Evolutionary conservation across 2,329 filamentous ascomycete genomes (phyloP).

Genomic region (Penicillium sp.): DNA sequence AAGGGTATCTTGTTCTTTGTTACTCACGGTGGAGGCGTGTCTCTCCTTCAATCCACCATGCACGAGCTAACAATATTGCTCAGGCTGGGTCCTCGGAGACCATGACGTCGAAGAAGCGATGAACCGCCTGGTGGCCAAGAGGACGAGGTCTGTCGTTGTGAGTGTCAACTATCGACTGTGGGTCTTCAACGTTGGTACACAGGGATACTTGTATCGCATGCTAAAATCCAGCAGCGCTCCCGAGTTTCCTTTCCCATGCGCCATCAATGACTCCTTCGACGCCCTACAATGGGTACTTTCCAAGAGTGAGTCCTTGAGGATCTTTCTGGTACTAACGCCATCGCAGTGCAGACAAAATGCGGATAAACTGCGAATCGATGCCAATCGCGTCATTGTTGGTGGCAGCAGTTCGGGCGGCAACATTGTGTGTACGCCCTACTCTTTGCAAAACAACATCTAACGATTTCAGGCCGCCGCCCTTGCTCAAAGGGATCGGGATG

Average conservation of each 20-base stretch:
- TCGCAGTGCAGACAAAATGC: background rate
- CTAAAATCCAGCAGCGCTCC: background rate
- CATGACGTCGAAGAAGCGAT: background rate
- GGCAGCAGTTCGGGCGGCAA: background rate
- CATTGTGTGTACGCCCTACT: background rate
- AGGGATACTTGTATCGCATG: background rate
- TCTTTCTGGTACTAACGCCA: background rate
- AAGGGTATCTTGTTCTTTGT: background rate
- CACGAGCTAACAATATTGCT: background rate
- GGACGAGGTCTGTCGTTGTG: background rate
- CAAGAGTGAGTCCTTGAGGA: too few species aligned
- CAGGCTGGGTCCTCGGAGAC: background rate
- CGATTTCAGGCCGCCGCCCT: background rate
- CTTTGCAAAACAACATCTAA: background rate
- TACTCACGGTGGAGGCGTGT: background rate
- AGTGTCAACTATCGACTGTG: background rate
- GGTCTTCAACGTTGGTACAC: too few species aligned
- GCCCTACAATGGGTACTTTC: background rate
- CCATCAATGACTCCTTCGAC: background rate
- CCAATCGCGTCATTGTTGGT: background rate
- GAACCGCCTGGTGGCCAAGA: background rate
- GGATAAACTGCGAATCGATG: background rate
- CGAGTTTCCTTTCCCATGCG: background rate
- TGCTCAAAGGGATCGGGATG: background rate
- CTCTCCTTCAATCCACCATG: background rate